Evolutionary conservation across 1,139 yeast species (phyloP), one percentile per base, ranked within the genome.

Genomic region (Taphrina betulina): DNA sequence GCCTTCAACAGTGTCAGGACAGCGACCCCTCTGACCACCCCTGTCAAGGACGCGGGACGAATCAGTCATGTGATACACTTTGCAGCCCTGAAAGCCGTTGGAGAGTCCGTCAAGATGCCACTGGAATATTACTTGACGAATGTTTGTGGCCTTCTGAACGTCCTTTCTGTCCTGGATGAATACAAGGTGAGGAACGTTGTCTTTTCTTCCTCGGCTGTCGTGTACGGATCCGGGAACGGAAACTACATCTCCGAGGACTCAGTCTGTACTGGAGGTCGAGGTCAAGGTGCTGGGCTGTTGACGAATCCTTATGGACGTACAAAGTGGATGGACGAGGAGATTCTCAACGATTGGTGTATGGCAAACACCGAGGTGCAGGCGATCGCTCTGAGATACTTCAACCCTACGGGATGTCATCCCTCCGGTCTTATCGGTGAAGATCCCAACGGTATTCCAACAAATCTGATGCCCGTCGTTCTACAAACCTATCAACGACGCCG

Each of bases 71-170:
- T 85, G n/a, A 77, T 85, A 53, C 95, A 85, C 67, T 85, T 85
- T 71, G 95, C 94, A n/a, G 92, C 90, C 22, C 76, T 85, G 66
- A 85, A 85, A 69, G 90, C 92, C 1, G 95, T 85, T 33, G 90
- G 89, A 31, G 94, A 85, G 69, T 81, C 88, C n/a, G 78, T 85
- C 34, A 67, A 77, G 64, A 78, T 81, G 58, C 94, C 95, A 14
- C 74, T 84, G 58, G 74, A 70, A 42, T 85, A 85, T 69, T 85
- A 83, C 67, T 81, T 79, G 57, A 83, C 83, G 67, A 85, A 85
- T 65, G 80, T 85, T 35, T 67, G 71, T 28, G 92, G 92, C 23
- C 80, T 92, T 24, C 69, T 83, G 61, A 77, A 72, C 58, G 73
- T 85, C 61, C 68, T 85, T 61, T 73, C 76, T 59, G 79, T 76